Conservation (phyloP, 2,329 filamentous ascomycete genomes). For the Amauroascus niger region DNA sequence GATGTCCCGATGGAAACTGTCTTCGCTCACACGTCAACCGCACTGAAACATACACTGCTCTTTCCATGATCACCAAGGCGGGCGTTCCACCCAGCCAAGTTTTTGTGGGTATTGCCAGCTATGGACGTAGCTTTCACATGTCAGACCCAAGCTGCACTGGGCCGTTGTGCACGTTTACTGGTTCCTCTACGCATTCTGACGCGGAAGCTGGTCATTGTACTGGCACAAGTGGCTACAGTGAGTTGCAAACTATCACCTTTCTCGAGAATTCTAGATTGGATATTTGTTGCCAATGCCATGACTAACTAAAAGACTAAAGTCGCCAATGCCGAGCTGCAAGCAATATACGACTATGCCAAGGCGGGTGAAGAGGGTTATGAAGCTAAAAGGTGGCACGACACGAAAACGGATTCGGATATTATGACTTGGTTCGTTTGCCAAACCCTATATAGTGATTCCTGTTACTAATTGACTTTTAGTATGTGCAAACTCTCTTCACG, state of each 20-base stretch:
- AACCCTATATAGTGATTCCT: not conserved
- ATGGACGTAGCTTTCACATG: slow-evolving; percentile 33
- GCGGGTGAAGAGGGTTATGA: slow-evolving; percentile 4
- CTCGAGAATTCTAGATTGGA: not conserved
- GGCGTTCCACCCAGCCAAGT: slow-evolving; percentile 29
- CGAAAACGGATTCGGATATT: slow-evolving; percentile 9
- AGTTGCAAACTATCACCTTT: not conserved
- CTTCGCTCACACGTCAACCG: slow-evolving; percentile 33
- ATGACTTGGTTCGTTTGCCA: not conserved
- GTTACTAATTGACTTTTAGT: not conserved
- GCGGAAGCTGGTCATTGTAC: slow-evolving; percentile 32
- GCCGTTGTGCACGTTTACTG: slow-evolving; percentile 28
- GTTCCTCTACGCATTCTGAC: slow-evolving; percentile 20
- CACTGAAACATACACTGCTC: slow-evolving; percentile 29
- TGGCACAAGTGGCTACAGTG: slow-evolving; percentile 28
- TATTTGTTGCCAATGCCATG: too few relatives aligned
- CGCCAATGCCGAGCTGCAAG: slow-evolving; percentile 32
- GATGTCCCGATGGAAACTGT: slow-evolving; percentile 26
- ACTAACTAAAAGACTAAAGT: slow-evolving; percentile 16
- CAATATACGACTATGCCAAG: slow-evolving; percentile 19
- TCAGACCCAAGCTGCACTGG: slow-evolving; percentile 23
- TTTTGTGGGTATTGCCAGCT: slow-evolving; percentile 29
- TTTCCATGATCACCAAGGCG: slow-evolving; percentile 34
- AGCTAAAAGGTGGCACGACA: slow-evolving; percentile 1
- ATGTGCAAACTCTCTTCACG: not conserved